Evolutionary conservation across 2,329 filamentous ascomycete species (phyloP).

Genomic region (Exutisphaerella laricina): DNA sequence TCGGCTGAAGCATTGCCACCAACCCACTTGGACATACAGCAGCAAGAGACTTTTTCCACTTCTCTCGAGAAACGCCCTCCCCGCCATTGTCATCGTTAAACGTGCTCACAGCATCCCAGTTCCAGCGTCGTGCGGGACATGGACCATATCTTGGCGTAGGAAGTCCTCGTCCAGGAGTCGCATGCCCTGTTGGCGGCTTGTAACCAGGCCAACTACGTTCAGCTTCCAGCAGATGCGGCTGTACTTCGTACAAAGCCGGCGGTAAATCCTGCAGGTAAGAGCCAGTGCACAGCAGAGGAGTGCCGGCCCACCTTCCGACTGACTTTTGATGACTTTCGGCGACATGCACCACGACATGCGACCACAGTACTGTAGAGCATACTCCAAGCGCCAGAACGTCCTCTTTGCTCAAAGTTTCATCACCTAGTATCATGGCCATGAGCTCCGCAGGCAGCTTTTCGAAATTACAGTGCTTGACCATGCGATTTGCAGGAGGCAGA

Average conservation of each 20-base stretch:
- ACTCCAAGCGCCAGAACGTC: constrained; percentile 8
- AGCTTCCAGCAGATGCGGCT: not conserved
- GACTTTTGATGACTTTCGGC: not conserved
- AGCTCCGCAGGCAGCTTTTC: constrained; percentile 10
- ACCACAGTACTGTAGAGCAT: constrained; percentile 10
- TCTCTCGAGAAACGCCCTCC: not conserved
- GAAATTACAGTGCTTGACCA: not conserved
- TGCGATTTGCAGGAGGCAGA: not conserved
- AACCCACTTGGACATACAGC: not conserved
- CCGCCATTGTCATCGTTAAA: not conserved
- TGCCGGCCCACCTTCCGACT: constrained; percentile 5
- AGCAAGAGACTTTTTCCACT: not conserved
- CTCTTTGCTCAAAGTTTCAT: not conserved
- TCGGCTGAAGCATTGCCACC: not conserved
- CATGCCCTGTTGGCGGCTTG: not conserved
- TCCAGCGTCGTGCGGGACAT: constrained; percentile 9
- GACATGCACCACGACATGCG: constrained; percentile 6
- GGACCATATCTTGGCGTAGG: not conserved
- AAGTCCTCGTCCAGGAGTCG: too few species aligned
- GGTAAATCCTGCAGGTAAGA: constrained; percentile 8
- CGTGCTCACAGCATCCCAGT: not conserved
- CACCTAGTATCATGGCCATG: constrained; percentile 1
- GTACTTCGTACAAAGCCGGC: constrained; percentile 2
- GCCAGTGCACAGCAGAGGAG: constrained; percentile 10
- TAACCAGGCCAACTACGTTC: not conserved